These are phyloP conservation scores for Nectriaceae sp. DNA, from an alignment of 2,329 filamentous ascomycete genomes.

Conservation along the genomic window DNA sequence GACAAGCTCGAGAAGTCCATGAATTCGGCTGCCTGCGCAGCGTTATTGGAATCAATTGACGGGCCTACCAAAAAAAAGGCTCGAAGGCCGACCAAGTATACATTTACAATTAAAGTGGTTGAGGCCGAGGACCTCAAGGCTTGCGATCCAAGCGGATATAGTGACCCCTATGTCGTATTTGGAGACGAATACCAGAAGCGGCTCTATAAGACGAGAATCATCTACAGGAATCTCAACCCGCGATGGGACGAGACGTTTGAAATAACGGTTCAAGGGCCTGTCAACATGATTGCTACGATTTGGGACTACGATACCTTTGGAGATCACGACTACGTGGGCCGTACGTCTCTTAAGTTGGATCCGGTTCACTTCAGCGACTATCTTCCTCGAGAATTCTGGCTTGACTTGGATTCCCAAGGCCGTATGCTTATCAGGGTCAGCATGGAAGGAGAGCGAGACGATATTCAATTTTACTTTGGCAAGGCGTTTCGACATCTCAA, in stretches of 20 bases:
- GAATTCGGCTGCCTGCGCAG: conserved; percentile 88
- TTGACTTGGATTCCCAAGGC: conserved; percentile 94
- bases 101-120: conserved; percentile 98
- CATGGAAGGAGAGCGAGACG: conserved; percentile 98
- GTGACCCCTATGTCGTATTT: conserved; percentile 95
- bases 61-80: conserved; percentile 62
- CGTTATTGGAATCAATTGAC: conserved; percentile 73
- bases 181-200: conserved; percentile 98
- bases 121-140: conserved; percentile 97
- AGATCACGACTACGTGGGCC: conserved; percentile 94
- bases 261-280: conserved; percentile 85
- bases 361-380: conserved; percentile 97
- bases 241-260: conserved; percentile 98
- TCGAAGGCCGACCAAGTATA: conserved; percentile 80
- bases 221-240: conserved; percentile 87
- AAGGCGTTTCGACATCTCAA: conserved; percentile 96
- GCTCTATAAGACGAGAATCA: conserved; percentile 88
- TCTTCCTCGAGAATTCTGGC: conserved; percentile 93
- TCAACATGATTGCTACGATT: conserved; percentile 94
- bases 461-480: conserved; percentile 98
- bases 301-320: conserved; percentile 99
- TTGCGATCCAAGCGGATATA: conserved; percentile 92
- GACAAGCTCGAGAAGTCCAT: conserved; percentile 88
- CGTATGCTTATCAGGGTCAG: conserved; percentile 86
- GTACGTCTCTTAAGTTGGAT: conserved; percentile 97